Evolutionary conservation across 2,329 filamentous ascomycete species (phyloP), one percentile per base, ranked within the genome.

Genomic region (Davidsoniella virescens): DNA sequence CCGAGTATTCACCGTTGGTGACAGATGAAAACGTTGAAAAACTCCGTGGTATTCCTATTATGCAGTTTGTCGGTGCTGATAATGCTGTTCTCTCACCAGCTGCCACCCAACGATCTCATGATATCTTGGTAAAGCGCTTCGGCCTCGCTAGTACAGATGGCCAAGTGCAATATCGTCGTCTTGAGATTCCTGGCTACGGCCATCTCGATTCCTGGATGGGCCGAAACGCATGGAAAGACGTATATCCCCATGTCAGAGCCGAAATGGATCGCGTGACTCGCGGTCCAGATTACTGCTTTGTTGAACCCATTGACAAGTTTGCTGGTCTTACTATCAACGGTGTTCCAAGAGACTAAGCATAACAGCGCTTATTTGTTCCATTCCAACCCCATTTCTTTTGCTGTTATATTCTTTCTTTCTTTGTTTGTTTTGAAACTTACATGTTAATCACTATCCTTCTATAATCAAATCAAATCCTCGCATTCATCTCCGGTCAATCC

Each of bases 151-250:
- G 58, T 20, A 46, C 40, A 55, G 40, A 59, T 16, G 57, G 58
- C 8, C 63, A 62, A 5, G 59, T 68, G 12, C 62, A 68, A 56
- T 80, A 78, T 59, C 63, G 66, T 36, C 64, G 76, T 9, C 60
- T 65, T 29, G 70, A 78, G 3, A 66, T 80, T 4, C 69, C 70
- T 1, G 72, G 72, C 12, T 79, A 79, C 58, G 75, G 75, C 2
- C 75, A 80, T 58, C 60, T 79, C 38, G 76, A 80, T 63, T 72
- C 71, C 57, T 79, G 73, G 73, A 79, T 79, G 72, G 75, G 76
- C 3, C 66, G 70, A 41, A 69, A 73, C 50, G 72, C 74, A 2
- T 76, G 71, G 66, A 70, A 65, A 58, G 76, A 80, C 57, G 72
- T 80, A 25, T 80, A 71, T 57, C 75, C 75, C 0, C 66, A 73